Conservation (phyloP, 331 rosid genomes). For the Cucumis variabilis region DNA sequence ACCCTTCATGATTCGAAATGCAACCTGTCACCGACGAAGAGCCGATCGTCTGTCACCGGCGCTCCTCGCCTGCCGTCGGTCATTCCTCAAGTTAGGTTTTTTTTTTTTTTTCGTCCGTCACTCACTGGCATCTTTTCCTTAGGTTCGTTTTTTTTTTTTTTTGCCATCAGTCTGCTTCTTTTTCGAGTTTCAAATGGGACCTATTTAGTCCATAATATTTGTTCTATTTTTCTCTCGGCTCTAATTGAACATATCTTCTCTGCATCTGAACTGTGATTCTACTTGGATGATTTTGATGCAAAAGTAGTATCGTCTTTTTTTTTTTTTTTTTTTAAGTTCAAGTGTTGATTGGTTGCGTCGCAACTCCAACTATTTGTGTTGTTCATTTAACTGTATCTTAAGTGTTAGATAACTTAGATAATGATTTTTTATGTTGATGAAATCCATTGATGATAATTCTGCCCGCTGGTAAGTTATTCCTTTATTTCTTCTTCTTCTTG, state of each 20-base stretch:
- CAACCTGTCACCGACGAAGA: too few species aligned
- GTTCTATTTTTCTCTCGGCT: not conserved
- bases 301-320: not conserved
- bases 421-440: not conserved
- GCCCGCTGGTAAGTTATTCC: not conserved
- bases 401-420: not conserved
- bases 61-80: too few species aligned
- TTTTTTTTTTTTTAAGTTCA: not conserved
- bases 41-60: too few species aligned
- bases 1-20: too few species aligned
- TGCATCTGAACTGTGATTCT: not conserved
- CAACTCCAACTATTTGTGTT: not conserved
- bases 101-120: too few species aligned
- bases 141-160: too few species aligned
- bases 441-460: not conserved
- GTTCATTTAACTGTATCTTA: too few species aligned
- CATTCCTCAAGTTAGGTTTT: too few species aligned
- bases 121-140: too few species aligned
- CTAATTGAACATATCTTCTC: not conserved
- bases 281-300: constrained; percentile 2
- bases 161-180: too few species aligned
- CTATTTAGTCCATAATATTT: not conserved
- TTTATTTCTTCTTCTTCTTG: not conserved
- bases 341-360: not conserved
- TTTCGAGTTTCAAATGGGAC: too few species aligned